Base-by-base conservation (phyloP, 2,329 filamentous ascomycete species). In the Fusarium brevicatenulatum region DNA sequence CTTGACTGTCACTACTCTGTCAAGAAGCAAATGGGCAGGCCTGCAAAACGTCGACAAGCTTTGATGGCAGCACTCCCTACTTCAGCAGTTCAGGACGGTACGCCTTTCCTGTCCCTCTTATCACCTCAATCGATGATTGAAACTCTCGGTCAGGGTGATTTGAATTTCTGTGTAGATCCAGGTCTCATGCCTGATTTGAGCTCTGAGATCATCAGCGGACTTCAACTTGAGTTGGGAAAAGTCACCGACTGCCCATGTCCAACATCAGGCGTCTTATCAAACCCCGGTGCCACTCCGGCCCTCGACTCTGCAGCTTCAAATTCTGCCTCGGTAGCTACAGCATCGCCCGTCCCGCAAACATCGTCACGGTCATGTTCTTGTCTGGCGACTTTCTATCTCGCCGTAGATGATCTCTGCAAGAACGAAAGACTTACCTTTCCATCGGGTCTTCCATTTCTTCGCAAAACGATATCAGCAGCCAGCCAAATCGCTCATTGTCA, bases 251-350 rank as follows among this genome's bases (percentile, higher is more conserved):
- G 30, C 16, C 21, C 23, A 3, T 25, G 56, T 16, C 21, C 25
- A 9, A 1, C 7, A 2, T 11, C 25, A 21, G 21, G 25, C 1
- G 0, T 9, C 15, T 21, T 6, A 52, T 25, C 34, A 6, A 2
- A 4, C 9, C 15, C 16, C 9, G 10, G 0, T 19, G 2, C 12
- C 4, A 1, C 15, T 4, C 7, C 23, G 0, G 0, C 10, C 0
- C 30, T 49, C 7, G 3, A n/a, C 11, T 5, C 30, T 11, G 2
- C 19, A 10, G 4, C 25, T 28, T 39, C 34, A 40, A 16, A 8
- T 19, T 3, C 56, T 32, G 5, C 2, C 9, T 39, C 34, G 7
- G 23, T 10, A 10, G 1, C 25, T 4, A 21, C 34, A 23, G 16
- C 4, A 0, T 18, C 23, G 1, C 16, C 43, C 4, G 5, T n/a